phyloP scores from a whole-genome alignment of 2,329 filamentous ascomycete genomes.

The Tympanopsis confertula region DNA sequence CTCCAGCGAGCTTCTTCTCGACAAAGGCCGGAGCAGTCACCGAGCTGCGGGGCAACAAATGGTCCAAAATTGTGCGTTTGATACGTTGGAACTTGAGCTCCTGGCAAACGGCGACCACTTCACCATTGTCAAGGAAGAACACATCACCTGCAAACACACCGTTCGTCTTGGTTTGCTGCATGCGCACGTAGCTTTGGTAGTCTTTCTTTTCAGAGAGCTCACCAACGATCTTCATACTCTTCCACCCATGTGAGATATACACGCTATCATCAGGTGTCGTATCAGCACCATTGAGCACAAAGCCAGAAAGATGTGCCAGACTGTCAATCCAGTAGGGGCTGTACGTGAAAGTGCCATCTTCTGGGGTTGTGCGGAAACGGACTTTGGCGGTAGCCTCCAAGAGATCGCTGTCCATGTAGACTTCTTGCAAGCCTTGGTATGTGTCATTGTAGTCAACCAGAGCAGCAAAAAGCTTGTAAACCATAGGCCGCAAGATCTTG shows the following conservation, averaged over 20 bases:
- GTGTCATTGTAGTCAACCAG: constrained; percentile 11
- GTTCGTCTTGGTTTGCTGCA: constrained; percentile 7
- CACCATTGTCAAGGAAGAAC: constrained; percentile 11
- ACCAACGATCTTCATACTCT: constrained; percentile 8
- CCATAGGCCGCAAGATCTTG: constrained; percentile 10
- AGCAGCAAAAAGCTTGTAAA: constrained; percentile 12
- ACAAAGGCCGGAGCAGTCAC: background rate
- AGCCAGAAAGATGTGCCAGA: constrained; percentile 12
- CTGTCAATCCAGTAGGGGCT: constrained; percentile 15
- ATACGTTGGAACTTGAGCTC: constrained; percentile 12
- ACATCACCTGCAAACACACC: constrained; percentile 11
- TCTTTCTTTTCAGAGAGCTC: constrained; percentile 6
- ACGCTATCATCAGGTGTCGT: constrained; percentile 7
- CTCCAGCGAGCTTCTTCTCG: background rate
- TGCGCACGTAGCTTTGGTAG: constrained; percentile 12
- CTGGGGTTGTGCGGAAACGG: constrained; percentile 6
- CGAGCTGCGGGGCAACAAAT: constrained; percentile 3
- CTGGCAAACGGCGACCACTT: constrained; percentile 10
- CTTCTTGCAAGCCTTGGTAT: constrained; percentile 14
- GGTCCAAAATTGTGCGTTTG: constrained; percentile 7
- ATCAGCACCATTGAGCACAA: constrained; percentile 12
- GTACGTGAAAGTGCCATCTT: constrained; percentile 6
- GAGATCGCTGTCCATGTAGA: constrained; percentile 11
- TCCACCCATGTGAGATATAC: constrained; percentile 11
- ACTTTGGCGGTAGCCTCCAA: constrained; percentile 13